These are phyloP conservation scores for Penicillium hordei DNA, from an alignment of 2,329 filamentous ascomycete species.

Conservation along the genomic window DNA sequence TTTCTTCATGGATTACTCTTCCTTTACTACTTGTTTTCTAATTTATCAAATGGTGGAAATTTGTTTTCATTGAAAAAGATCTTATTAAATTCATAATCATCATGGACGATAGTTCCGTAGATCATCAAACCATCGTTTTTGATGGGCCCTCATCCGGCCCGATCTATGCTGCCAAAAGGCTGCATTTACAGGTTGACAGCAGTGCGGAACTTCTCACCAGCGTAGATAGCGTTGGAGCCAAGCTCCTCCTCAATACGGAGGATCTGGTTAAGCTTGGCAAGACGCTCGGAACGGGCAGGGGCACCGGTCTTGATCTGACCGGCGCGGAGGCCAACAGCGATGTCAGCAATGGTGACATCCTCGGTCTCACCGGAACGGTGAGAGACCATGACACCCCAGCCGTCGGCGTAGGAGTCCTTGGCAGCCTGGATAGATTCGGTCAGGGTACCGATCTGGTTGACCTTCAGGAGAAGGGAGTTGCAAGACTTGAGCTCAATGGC, in stretches of 20 bases:
- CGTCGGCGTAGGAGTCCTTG: constrained; percentile 94
- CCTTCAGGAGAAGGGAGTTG: constrained; percentile 97
- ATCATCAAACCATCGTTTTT: constrained; percentile 20
- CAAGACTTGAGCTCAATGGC: constrained; percentile 98
- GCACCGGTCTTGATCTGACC: constrained; percentile 99
- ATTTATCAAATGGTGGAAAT: constrained; percentile 5
- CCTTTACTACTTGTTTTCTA: background rate
- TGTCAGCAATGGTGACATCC: constrained; percentile 98
- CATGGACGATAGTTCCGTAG: constrained; percentile 15
- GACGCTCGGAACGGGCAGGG: constrained; percentile 91
- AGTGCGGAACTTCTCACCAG: constrained; percentile 87
- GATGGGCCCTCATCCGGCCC: constrained; percentile 8
- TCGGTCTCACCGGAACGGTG: constrained; percentile 99
- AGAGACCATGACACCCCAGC: constrained; percentile 99
- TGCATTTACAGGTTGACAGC: constrained; percentile 76
- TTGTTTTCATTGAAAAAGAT: constrained; percentile 23
- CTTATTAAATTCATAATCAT: constrained; percentile 33
- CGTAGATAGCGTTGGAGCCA: constrained; percentile 85
- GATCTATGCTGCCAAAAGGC: constrained; percentile 9
- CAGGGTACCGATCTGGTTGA: constrained; percentile 99
- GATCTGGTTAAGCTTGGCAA: constrained; percentile 99
- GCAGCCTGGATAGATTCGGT: constrained; percentile 98
- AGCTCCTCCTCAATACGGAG: constrained; percentile 99
- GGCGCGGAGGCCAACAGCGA: constrained; percentile 91
- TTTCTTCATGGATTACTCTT: background rate